A percentile compares a stretch with the other conserved stretches of the same genome.
Evolutionary conservation across 2,329 filamentous ascomycete genomes (phyloP).

Genomic region (Xylariales sp.): DNA sequence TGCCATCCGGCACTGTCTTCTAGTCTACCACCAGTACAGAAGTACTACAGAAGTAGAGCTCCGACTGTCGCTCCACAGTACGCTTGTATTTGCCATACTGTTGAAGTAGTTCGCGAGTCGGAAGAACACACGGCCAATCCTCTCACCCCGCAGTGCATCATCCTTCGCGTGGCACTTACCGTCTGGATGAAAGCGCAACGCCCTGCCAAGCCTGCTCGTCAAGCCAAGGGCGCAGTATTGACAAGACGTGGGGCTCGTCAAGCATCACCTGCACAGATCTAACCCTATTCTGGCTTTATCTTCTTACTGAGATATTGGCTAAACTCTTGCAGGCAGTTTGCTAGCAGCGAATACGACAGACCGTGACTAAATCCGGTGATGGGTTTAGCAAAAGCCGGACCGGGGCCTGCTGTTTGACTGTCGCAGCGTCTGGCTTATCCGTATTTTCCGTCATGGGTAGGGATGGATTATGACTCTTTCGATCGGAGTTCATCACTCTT

Average conservation of each 20-base stretch:
- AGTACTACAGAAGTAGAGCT: no score
- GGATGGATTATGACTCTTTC: background rate
- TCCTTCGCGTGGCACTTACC: background rate
- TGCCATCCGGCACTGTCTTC: no score
- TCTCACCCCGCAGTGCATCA: background rate
- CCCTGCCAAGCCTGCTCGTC: constrained; percentile 31
- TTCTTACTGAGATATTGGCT: constrained; percentile 2
- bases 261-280: background rate
- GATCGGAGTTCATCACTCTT: background rate
- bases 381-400: background rate
- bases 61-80: constrained; percentile 8
- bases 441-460: background rate
- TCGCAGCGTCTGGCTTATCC: background rate
- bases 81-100: constrained; percentile 1
- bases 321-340: background rate
- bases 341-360: constrained; percentile 1
- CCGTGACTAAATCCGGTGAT: constrained; percentile 2
- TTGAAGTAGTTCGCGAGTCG: constrained; percentile 4
- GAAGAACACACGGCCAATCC: background rate
- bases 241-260: constrained; percentile 19
- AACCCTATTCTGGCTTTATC: constrained; percentile 2
- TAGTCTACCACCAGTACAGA: no score
- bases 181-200: constrained; percentile 11
- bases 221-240: constrained; percentile 35
- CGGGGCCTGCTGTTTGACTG: background rate